Evolutionary conservation across 129 eudicot species (phyloP), one percentile per base, ranked within the genome.

Genomic region (Flaveria sonorensis): DNA sequence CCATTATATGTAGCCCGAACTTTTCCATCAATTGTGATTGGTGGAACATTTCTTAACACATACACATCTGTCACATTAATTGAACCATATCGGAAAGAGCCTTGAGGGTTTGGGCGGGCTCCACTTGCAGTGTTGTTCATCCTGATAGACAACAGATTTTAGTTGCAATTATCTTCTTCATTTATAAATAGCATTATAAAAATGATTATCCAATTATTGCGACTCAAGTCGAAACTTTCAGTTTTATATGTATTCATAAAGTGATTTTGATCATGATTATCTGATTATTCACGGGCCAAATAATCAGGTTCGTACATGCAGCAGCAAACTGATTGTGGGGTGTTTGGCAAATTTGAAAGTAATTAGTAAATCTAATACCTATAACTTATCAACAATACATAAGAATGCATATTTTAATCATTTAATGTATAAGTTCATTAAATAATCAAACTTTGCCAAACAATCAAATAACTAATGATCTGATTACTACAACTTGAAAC

Each of bases 51-150:
- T 78, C 72, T 83, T 65, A 95, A 74, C 7, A 87, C 71, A 16
- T 91, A 89, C 10, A 79, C 73, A 48, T 89, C 88, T 0, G 99
- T 89, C 55, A 95, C 97, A 66, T 86, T 88, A 52, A 95, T 95
- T 3, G 77, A 66, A 57, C 99, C 99, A 32, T 95, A 95, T 6
- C 85, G 96, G 63, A 89, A 95, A 9, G 99, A 95, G n/a, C 99
- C 99, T 84, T 95, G 99, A 4, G 99, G 96, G 78, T 95, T 95
- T 36, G 99, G 97, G 45, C 99, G 97, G 70, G 99, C 97, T 71
- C 99, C 99, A 84, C 99, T 92, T n/a, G 99, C 99, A 6, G 92
- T 51, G 39, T 67, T 89, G 76, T 95, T 95, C 82, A 86, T 89
- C 91, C 99, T 92, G 86, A 53, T 30, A 67, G 3, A 61, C 57